These are phyloP conservation scores for Silybum marianum DNA, from an alignment of 129 eudicot species.

Conservation along the genomic window DNA sequence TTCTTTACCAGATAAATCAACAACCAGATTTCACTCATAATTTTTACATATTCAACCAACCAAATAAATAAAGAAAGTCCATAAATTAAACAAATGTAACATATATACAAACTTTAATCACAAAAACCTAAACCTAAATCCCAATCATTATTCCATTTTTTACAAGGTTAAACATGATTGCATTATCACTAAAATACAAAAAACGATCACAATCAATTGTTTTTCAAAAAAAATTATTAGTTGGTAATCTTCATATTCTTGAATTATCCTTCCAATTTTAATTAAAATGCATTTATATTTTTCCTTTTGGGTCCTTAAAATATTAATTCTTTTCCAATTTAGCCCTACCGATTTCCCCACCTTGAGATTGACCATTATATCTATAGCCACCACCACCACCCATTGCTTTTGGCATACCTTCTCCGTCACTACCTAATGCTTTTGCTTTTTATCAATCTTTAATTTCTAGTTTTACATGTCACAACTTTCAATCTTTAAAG, in stretches of 20 bases:
- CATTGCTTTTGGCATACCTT: constrained; percentile 25
- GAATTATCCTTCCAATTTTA: not conserved
- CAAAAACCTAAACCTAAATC: constrained; percentile 31
- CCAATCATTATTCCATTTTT: not conserved
- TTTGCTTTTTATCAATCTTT: constrained; percentile 34
- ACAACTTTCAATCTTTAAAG: constrained; percentile 9
- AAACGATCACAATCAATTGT: not conserved
- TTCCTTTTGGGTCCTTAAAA: constrained; percentile 9
- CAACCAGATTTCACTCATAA: constrained; percentile 2
- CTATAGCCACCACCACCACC: constrained; percentile 22
- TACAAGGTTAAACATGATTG: not conserved
- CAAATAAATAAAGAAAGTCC: not conserved
- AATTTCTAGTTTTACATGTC: constrained; percentile 19
- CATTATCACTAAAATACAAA: not conserved
- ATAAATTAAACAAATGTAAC: not conserved
- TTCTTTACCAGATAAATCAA: not conserved
- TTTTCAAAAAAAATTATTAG: not conserved
- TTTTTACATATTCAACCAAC: not conserved
- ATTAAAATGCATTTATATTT: not conserved
- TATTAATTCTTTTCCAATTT: not conserved
- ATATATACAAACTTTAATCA: not conserved
- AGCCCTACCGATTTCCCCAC: constrained; percentile 4
- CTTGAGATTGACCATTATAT: constrained; percentile 9
- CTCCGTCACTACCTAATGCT: constrained; percentile 12
- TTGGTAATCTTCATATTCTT: not conserved